A percentile compares a stretch with the other conserved stretches of the same genome.
Evolutionary conservation across 352 stramenopile species (phyloP).

Genomic region (Globisporangium lucens): DNA sequence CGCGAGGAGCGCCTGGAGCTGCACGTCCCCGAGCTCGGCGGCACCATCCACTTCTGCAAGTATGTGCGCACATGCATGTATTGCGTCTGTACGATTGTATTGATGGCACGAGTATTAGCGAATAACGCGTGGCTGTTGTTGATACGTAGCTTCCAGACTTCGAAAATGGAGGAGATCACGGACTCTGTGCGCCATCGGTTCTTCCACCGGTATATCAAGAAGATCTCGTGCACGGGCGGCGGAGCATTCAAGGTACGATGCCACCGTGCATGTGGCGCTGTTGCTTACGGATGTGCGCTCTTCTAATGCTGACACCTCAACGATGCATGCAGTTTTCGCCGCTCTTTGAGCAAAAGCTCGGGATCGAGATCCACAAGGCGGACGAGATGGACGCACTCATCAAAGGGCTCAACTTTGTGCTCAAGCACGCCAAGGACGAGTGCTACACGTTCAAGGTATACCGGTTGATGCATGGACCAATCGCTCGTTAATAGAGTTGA

Average conservation of each 20-base stretch:
- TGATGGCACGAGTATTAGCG: constrained; percentile 3
- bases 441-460: constrained; percentile 94
- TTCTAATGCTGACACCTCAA: neutral
- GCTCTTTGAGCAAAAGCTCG: constrained; percentile 89
- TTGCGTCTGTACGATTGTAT: neutral
- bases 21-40: constrained; percentile 70
- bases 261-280: neutral
- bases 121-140: neutral
- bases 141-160: constrained; percentile 52
- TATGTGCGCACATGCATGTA: constrained; percentile 13
- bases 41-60: constrained; percentile 95
- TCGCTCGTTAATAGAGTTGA: neutral
- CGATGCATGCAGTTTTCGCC: constrained; percentile 39
- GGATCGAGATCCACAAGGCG: constrained; percentile 91
- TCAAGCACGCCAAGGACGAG: constrained; percentile 91
- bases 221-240: constrained; percentile 89
- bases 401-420: constrained; percentile 95
- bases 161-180: constrained; percentile 66
- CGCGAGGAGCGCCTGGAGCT: constrained; percentile 64
- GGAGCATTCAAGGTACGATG: constrained; percentile 92
- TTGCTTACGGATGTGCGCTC: too few relatives aligned
- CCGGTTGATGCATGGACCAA: neutral
- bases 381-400: constrained; percentile 97
- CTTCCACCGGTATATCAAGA: constrained; percentile 91
- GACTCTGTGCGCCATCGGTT: constrained; percentile 68